A percentile compares a stretch with the other conserved stretches of the same genome.
phyloP scores from a whole-genome alignment of 306 rosid genomes.

The Medicago arabica region DNA sequence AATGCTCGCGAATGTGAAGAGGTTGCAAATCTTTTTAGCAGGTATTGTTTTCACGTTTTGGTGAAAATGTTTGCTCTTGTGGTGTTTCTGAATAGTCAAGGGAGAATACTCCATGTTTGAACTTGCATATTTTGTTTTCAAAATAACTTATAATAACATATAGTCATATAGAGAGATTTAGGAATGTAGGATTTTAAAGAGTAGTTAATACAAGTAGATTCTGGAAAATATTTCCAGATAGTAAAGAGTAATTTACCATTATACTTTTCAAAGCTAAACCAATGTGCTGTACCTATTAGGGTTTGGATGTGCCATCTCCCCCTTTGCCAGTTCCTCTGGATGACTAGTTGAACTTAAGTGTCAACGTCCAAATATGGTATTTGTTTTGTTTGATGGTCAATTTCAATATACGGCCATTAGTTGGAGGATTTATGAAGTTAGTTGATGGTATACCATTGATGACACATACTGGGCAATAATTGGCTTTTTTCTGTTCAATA shows the following conservation, averaged over 20 bases:
- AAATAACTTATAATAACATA: neutral
- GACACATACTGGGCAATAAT: slow-evolving; percentile 13
- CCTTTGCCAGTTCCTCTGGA: slow-evolving; percentile 24
- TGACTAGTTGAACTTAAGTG: slow-evolving; percentile 2
- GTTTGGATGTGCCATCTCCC: neutral
- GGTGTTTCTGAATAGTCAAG: slow-evolving; percentile 9
- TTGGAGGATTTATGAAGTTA: slow-evolving; percentile 7
- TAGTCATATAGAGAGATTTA: neutral
- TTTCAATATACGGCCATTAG: no score
- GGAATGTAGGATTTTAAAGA: slow-evolving; percentile 9
- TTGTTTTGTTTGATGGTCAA: slow-evolving; percentile 20
- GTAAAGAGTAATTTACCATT: neutral
- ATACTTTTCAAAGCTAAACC: slow-evolving; percentile 12
- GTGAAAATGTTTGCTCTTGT: neutral
- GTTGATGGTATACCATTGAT: neutral
- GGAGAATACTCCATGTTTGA: slow-evolving; percentile 7
- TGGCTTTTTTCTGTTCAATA: slow-evolving; percentile 8
- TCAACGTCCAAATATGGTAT: slow-evolving; percentile 10
- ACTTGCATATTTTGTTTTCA: neutral
- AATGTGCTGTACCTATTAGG: neutral
- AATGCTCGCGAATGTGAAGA: slow-evolving; percentile 67
- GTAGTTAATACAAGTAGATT: slow-evolving; percentile 11
- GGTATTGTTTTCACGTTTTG: slow-evolving; percentile 46
- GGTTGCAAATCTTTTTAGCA: slow-evolving; percentile 69
- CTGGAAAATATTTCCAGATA: neutral